phyloP scores from a whole-genome alignment of 2,329 filamentous ascomycete genomes.

The Arthrobotrys megalospora region DNA sequence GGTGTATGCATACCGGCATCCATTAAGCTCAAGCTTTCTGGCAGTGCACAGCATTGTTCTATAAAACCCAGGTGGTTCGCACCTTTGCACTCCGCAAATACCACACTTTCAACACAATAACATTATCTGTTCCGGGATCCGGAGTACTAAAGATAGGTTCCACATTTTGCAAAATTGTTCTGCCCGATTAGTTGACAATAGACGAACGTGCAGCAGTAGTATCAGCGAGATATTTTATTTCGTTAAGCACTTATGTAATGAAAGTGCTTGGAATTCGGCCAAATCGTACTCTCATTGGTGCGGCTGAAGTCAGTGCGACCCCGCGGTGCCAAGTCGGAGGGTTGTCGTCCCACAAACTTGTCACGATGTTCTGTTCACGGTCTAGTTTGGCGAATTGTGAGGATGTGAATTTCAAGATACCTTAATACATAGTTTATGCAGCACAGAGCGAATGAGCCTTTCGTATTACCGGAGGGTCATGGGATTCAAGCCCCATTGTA shows the following conservation, averaged over 20 bases:
- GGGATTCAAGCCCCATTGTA: constrained; percentile 26
- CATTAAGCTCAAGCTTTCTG: no score
- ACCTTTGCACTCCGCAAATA: background rate
- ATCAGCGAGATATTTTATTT: constrained; percentile 1
- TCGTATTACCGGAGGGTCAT: constrained; percentile 12
- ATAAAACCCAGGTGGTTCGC: background rate
- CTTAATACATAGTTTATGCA: background rate
- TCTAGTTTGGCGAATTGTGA: background rate
- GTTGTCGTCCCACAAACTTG: constrained; percentile 14
- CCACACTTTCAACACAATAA: constrained; percentile 9
- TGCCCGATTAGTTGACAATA: constrained; percentile 12
- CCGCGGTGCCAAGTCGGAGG: constrained; percentile 13
- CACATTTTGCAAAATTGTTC: background rate
- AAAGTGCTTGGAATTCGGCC: background rate
- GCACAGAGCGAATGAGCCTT: background rate
- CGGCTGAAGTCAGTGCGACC: constrained; percentile 16
- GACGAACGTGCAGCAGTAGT: background rate
- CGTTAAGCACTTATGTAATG: constrained; percentile 11
- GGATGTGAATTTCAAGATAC: no score
- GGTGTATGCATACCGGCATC: no score
- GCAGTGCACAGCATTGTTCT: background rate
- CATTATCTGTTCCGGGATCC: background rate
- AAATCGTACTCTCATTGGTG: background rate
- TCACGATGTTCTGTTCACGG: background rate
- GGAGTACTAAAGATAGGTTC: background rate